Evolutionary conservation across 108 stramenopile genomes (phyloP).

Genomic region (Nannochloropsis salina): DNA sequence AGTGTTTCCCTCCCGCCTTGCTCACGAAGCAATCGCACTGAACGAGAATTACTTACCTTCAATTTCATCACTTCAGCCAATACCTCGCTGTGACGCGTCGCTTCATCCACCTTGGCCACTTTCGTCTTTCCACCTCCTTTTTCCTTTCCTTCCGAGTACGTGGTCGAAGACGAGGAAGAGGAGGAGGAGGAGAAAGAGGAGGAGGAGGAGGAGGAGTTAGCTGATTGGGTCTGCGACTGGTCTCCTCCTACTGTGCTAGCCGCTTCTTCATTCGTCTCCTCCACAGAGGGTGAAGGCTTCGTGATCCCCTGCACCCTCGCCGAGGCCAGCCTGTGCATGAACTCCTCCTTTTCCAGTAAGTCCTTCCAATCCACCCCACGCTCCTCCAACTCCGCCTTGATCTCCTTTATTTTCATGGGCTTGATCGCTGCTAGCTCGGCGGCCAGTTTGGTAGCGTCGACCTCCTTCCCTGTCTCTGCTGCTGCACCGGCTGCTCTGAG

Average conservation of each 20-base stretch:
- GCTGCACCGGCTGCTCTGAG: neutral
- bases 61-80: conserved; percentile 15
- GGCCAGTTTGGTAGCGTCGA: neutral
- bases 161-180: neutral
- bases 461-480: neutral
- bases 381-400: conserved; percentile 10
- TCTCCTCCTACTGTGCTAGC: no score
- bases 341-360: neutral
- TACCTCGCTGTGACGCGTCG: neutral
- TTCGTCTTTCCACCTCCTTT: neutral
- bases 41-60: neutral
- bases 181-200: neutral
- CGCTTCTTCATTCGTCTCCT: neutral
- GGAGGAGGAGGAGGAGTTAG: no score
- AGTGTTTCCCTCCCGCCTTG: no score
- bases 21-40: no score
- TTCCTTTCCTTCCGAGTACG: neutral
- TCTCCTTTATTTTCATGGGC: conserved; percentile 11
- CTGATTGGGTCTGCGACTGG: no score
- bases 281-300: neutral
- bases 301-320: neutral
- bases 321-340: neutral
- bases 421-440: neutral
- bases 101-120: neutral
- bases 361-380: neutral